Base-by-base conservation (phyloP, 2,329 filamentous ascomycete species). In the Phyllosticta paracitricarpa region DNA sequence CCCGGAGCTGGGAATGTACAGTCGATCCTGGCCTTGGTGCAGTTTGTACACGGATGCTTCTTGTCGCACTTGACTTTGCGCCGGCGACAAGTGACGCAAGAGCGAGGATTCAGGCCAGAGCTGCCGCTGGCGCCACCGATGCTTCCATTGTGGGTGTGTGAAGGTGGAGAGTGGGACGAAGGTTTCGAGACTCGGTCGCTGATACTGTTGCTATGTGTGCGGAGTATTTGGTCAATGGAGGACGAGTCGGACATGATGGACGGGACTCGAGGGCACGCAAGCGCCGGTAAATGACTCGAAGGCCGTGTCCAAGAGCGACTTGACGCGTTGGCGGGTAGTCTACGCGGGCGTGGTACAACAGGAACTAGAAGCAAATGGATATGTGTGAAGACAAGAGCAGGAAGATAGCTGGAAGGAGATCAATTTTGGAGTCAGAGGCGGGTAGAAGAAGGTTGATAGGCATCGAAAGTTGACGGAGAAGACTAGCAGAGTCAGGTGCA, bases 51-150 rank as follows among this genome's bases (percentile, higher is more conserved):
- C 17, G 88, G 86, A 78, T 89, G 84, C 68, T 83, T 81, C 76
- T 91, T 91, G 76, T 91, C 87, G 78, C 88, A 91, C 68, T 87
- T 87, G 60, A 91, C 88, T 72, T 89, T 88, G 64, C 85, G 77
- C 54, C 79, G 76, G 10, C 81, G 72, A 67, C 81, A 83, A 28
- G 79, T 82, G 17, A 82, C 77, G 65, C 81, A 82, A 26, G 76
- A 78, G 52, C 74, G 65, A 7, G 72, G 72, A 59, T 75, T 76
- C 24, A 73, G 66, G 48, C 40, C 58, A 6, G 56, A 48, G 52
- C 51, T 55, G 55, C 12, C 33, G 22, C 62, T 61, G 54, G 52
- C 52, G 33, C 56, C 55, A 56, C 61, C 56, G 55, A 61, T 55
- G 59, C 59, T 58, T 17, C 40, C 19, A 51, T 25, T 61, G 56